phyloP scores from a whole-genome alignment of 176 grass and related monocot species.

The Luzula sylvatica region DNA sequence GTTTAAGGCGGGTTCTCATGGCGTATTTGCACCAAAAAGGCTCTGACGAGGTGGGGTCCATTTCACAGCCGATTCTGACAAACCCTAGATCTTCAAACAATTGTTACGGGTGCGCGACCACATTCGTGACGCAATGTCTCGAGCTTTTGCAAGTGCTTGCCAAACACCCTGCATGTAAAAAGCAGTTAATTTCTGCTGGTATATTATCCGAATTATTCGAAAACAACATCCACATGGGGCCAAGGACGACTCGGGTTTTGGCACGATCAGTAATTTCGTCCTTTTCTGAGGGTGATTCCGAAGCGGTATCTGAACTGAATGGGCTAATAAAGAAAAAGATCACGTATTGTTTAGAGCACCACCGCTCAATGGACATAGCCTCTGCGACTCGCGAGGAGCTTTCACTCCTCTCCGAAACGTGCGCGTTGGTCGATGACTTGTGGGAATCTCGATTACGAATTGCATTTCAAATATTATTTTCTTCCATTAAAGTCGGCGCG shows the following conservation, averaged over 20 bases:
- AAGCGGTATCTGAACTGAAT: conserved; percentile 77
- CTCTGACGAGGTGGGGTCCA: conserved; percentile 38
- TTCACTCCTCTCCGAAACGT: conserved; percentile 81
- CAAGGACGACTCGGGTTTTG: conserved; percentile 55
- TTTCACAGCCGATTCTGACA: conserved; percentile 37
- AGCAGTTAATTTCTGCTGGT: conserved; percentile 66
- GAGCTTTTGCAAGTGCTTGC: conserved; percentile 90
- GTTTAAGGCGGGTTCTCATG: conserved; percentile 72
- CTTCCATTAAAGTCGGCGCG: conserved; percentile 93
- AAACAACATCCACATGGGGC: conserved; percentile 93
- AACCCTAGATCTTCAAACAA: conserved; percentile 63
- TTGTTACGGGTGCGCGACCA: conserved; percentile 90
- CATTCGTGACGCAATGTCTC: conserved; percentile 80
- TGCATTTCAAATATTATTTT: conserved; percentile 85
- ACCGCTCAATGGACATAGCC: conserved; percentile 89
- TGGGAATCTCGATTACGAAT: conserved; percentile 89
- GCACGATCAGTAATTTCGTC: conserved; percentile 79
- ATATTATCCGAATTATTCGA: conserved; percentile 93
- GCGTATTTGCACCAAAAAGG: conserved; percentile 81
- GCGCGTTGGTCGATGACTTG: conserved; percentile 79
- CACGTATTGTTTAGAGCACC: conserved; percentile 95
- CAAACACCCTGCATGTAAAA: conserved; percentile 78
- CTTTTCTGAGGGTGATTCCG: conserved; percentile 83
- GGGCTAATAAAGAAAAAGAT: conserved; percentile 92
- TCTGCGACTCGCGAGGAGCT: conserved; percentile 89